These are phyloP conservation scores for Detonula confervacea DNA, from an alignment of 352 stramenopile species.

Conservation along the genomic window DNA sequence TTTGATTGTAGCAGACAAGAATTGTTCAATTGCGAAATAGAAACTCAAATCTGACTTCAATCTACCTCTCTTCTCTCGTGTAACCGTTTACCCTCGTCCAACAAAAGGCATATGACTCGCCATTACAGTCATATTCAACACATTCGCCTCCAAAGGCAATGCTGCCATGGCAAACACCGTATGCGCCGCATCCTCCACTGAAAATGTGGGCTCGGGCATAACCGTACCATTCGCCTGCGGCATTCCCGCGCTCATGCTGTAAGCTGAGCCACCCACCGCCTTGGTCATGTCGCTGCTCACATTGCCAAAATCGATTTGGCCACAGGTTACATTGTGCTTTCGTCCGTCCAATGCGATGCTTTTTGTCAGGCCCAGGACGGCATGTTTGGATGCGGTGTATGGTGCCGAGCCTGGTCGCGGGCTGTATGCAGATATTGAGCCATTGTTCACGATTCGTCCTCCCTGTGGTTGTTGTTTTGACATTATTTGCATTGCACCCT, in stretches of 20 bases:
- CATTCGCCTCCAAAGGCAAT: constrained; percentile 67
- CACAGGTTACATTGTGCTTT: constrained; percentile 57
- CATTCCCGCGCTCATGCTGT: constrained; percentile 50
- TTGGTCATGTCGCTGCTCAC: constrained; percentile 62
- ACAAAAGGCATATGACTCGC: constrained; percentile 73
- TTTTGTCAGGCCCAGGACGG: constrained; percentile 72
- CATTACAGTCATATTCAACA: constrained; percentile 81
- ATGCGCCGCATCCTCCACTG: constrained; percentile 68
- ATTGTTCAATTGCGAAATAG: no score
- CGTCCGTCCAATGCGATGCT: constrained; percentile 75
- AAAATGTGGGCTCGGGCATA: constrained; percentile 60
- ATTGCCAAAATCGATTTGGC: constrained; percentile 81
- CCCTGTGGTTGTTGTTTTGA: constrained; percentile 41
- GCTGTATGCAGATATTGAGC: constrained; percentile 67
- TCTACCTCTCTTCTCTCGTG: neutral
- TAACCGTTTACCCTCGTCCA: constrained; percentile 57
- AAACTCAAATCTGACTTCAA: no score
- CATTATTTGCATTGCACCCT: constrained; percentile 73
- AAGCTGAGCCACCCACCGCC: constrained; percentile 29
- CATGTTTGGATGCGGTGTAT: constrained; percentile 81
- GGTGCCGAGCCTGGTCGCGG: constrained; percentile 68
- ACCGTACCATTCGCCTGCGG: constrained; percentile 67
- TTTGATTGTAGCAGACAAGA: neutral
- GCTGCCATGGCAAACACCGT: constrained; percentile 73
- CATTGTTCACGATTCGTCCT: constrained; percentile 82